These are phyloP conservation scores for Starmerella stigmatis DNA, from an alignment of 805 yeast genomes.

Conservation along the genomic window DNA sequence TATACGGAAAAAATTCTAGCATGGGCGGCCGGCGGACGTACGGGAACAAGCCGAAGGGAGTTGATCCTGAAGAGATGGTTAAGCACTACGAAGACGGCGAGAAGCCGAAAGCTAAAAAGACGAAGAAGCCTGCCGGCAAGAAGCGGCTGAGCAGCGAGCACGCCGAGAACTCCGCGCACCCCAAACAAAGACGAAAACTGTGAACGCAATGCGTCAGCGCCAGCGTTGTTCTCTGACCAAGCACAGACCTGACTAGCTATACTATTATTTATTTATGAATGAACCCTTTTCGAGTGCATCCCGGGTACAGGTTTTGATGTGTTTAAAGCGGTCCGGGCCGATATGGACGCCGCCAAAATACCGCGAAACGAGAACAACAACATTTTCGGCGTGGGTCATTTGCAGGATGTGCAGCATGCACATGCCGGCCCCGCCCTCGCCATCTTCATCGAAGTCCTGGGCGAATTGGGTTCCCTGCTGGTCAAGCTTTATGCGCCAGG, in stretches of 20 bases:
- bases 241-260: too few relatives aligned
- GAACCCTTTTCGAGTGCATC: constrained; percentile 67
- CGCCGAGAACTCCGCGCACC: not conserved
- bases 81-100: not conserved
- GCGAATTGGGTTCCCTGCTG: constrained; percentile 39
- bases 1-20: constrained; percentile 5
- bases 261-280: constrained; percentile 30
- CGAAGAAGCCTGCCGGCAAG: not conserved
- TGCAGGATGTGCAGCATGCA: constrained; percentile 68
- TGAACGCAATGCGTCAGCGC: not conserved
- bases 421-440: constrained; percentile 93
- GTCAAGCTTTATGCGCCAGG: constrained; percentile 62
- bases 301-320: constrained; percentile 79
- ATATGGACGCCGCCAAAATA: constrained; percentile 90
- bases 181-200: not conserved
- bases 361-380: constrained; percentile 73
- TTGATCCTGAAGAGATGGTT: constrained; percentile 9
- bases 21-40: constrained; percentile 9
- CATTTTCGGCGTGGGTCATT: constrained; percentile 62
- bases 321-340: constrained; percentile 87
- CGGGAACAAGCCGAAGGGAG: constrained; percentile 7
- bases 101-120: not conserved
- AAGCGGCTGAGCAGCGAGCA: constrained; percentile 5
- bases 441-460: constrained; percentile 93
- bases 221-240: too few relatives aligned